Evolutionary conservation across 2,329 filamentous ascomycete genomes (phyloP).

Genomic region (Periconia digitata): DNA sequence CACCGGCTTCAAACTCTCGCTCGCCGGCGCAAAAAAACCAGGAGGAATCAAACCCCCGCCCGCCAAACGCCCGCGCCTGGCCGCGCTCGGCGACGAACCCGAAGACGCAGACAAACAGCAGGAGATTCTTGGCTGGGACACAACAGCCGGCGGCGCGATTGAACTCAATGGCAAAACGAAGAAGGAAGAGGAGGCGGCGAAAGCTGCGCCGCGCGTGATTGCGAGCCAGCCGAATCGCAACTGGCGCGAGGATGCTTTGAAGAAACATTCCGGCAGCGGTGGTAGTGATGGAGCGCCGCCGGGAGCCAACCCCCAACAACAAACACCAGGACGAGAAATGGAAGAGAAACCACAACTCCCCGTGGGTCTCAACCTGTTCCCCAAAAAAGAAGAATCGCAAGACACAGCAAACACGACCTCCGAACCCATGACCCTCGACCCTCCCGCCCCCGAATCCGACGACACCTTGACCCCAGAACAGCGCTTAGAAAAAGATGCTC

Average conservation of each 20-base stretch:
- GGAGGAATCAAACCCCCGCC: slow-evolving; percentile 25
- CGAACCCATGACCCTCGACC: slow-evolving; percentile 22
- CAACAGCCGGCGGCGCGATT: slow-evolving; percentile 53
- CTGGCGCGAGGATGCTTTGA: slow-evolving; percentile 60
- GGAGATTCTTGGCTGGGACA: slow-evolving; percentile 59
- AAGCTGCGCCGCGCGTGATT: slow-evolving; percentile 57
- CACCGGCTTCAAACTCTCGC: slow-evolving; percentile 36
- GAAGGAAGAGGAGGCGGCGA: slow-evolving; percentile 32
- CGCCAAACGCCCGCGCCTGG: slow-evolving; percentile 29
- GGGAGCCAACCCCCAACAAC: slow-evolving; percentile 50
- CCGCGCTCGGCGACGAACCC: slow-evolving; percentile 34
- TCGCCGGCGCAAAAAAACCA: slow-evolving; percentile 32
- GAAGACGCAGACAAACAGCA: slow-evolving; percentile 26
- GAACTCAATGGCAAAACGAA: slow-evolving; percentile 24
- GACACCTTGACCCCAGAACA: slow-evolving; percentile 30
- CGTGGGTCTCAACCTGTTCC: not conserved
- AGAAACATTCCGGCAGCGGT: too few relatives aligned
- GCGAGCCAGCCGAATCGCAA: slow-evolving; percentile 60
- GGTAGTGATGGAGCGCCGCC: too few relatives aligned
- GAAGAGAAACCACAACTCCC: slow-evolving; percentile 43
- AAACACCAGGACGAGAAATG: slow-evolving; percentile 30
- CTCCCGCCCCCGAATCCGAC: slow-evolving; percentile 24
- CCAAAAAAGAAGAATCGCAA: not conserved
- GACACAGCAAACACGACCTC: slow-evolving; percentile 5
- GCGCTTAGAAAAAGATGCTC: slow-evolving; percentile 55